phyloP scores from a whole-genome alignment of 2,329 filamentous ascomycete species.

The Colletotrichum navitas region DNA sequence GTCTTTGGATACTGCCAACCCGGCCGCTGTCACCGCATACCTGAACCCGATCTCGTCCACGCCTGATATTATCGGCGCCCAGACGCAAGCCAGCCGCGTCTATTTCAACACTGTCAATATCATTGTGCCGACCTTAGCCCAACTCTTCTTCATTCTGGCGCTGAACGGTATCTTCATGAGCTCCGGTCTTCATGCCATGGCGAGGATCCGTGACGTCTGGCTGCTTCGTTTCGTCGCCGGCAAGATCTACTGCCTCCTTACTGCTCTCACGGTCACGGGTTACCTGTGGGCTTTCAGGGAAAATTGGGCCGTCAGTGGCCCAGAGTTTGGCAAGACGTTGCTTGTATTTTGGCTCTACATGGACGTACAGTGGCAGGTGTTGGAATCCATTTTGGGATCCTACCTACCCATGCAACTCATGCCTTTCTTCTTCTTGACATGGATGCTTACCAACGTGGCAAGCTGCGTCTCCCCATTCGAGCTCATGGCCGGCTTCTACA shows the following conservation, averaged over 20 bases:
- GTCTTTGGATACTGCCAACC: slow-evolving; percentile 45
- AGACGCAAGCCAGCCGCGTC: slow-evolving; percentile 50
- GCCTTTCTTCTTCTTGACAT: slow-evolving; percentile 58
- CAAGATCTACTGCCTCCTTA: slow-evolving; percentile 51
- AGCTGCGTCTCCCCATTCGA: slow-evolving; percentile 54
- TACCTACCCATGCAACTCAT: slow-evolving; percentile 52
- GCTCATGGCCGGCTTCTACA: slow-evolving; percentile 55
- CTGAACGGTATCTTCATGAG: slow-evolving; percentile 31
- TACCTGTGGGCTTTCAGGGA: slow-evolving; percentile 60
- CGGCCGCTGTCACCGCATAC: slow-evolving; percentile 48
- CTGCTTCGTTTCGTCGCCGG: slow-evolving; percentile 47
- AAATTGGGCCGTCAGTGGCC: slow-evolving; percentile 54
- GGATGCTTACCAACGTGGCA: slow-evolving; percentile 57
- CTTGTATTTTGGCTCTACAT: slow-evolving; percentile 55
- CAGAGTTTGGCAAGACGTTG: slow-evolving; percentile 47
- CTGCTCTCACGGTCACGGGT: slow-evolving; percentile 54
- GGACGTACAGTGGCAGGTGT: slow-evolving; percentile 56
- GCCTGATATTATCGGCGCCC: slow-evolving; percentile 49
- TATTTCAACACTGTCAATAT: slow-evolving; percentile 57
- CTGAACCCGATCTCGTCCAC: slow-evolving; percentile 51
- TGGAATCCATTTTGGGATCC: slow-evolving; percentile 51
- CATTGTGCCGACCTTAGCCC: slow-evolving; percentile 51
- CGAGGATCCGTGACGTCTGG: slow-evolving; percentile 47
- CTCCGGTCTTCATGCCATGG: slow-evolving; percentile 17
- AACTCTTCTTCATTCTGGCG: slow-evolving; percentile 48